Base-by-base conservation (phyloP, 768 basidiomycete species). In the Lentinula boryana region DNA sequence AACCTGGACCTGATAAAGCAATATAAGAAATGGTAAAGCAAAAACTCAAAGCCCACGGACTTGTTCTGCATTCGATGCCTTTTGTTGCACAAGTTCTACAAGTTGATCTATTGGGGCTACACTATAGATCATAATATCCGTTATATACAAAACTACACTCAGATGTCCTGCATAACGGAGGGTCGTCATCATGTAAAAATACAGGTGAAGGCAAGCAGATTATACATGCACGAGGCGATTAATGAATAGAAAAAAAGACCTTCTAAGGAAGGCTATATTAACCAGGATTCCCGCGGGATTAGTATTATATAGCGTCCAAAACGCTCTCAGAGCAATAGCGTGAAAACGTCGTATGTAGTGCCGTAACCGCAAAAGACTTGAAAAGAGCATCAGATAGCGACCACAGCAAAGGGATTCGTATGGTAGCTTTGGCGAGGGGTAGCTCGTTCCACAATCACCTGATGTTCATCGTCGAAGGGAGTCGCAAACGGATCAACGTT, bases 401-500 rank as follows among this genome's bases (percentile, higher is more conserved):
- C 57, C 38, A 53, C 70, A 51, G 68, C 61, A 38, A 85, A 85
- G 2, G 85, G 84, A 70, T 86, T 85, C 59, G 80, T 56, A 9
- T 58, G 68, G 63, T 76, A 75, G 65, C 79, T 81, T 74, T 78
- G 80, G 67, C 79, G 72, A 62, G 71, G 67, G 64, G 66, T 69
- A 21, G 66, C 57, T 4, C 64, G 65, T 9, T 67, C 64, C 32
- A 74, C 66, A 52, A 65, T 68, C 38, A 76, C 70, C 36, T 66
- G 66, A 60, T 82, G 77, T 68, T 89, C 87, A 67, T 90, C 89
- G 70, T 91, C 90, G 71, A 91, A 91, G 7, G 90, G 89, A 55
- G 89, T 90, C 60, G 83, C 80, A 68, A 91, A 91, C 56, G 89
- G 89, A 68, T 83, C 70, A 50, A 67, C 63, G 50, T 62, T 33